Evolutionary conservation across 768 basidiomycete species (phyloP).

Genomic region (Leccinum subgranulosum): DNA sequence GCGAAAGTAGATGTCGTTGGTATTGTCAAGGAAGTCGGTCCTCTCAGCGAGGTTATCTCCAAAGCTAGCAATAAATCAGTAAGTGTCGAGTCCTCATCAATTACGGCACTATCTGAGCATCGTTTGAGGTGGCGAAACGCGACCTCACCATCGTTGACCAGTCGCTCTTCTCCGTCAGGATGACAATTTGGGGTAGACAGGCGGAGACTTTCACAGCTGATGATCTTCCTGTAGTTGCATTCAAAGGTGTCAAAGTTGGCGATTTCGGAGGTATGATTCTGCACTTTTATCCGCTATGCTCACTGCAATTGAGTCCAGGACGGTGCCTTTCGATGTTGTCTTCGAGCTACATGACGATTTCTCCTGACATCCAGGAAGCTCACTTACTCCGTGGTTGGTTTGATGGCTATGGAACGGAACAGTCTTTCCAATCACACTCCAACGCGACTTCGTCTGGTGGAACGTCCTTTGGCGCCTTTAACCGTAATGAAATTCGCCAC

Average conservation of each 20-base stretch:
- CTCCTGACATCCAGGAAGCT: slow-evolving; percentile 91
- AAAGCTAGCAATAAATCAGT: slow-evolving; percentile 67
- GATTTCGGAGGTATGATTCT: slow-evolving; percentile 73
- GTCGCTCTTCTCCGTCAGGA: slow-evolving; percentile 69
- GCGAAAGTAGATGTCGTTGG: slow-evolving; percentile 72
- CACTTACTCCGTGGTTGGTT: slow-evolving; percentile 91
- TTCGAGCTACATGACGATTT: slow-evolving; percentile 75
- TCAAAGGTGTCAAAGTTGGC: slow-evolving; percentile 91
- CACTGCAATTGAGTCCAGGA: slow-evolving; percentile 41
- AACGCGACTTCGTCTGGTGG: slow-evolving; percentile 37
- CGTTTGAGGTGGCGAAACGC: slow-evolving; percentile 73
- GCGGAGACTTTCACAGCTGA: slow-evolving; percentile 74
- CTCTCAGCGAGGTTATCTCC: slow-evolving; percentile 67
- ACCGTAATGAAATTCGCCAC: slow-evolving; percentile 68
- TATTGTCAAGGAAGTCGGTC: slow-evolving; percentile 75
- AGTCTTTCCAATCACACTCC: slow-evolving; percentile 72
- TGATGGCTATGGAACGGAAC: slow-evolving; percentile 61
- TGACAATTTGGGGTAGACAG: slow-evolving; percentile 96
- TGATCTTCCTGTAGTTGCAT: slow-evolving; percentile 74
- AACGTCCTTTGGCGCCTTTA: slow-evolving; percentile 47
- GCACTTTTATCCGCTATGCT: background rate
- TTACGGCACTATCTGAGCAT: slow-evolving; percentile 1
- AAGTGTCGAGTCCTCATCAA: slow-evolving; percentile 3
- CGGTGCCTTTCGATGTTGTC: slow-evolving; percentile 82
- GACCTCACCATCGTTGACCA: slow-evolving; percentile 88